Evolutionary conservation across 1,284 basidiomycete genomes (phyloP).

Genomic region (Cryptococcus neoformans): DNA sequence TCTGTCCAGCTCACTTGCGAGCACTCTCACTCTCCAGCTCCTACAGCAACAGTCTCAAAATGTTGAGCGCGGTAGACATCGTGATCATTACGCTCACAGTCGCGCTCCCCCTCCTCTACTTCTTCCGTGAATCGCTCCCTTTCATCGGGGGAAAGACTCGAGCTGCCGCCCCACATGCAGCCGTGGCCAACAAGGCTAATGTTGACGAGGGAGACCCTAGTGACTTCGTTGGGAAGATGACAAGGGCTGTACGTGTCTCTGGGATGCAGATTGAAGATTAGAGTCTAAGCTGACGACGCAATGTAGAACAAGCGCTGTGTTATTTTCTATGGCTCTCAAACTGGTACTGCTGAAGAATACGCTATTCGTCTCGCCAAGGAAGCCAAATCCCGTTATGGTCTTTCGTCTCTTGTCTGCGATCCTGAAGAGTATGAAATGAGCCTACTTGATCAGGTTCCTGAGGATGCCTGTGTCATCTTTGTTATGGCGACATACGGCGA

Average conservation of each 20-base stretch:
- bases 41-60: conserved; percentile 5
- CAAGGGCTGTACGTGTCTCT: conserved; percentile 65
- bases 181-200: conserved; percentile 26
- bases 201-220: conserved; percentile 75
- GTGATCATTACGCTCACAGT: conserved; percentile 39
- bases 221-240: conserved; percentile 88
- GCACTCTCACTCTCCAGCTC: too few relatives aligned
- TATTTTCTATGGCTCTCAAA: conserved; percentile 96
- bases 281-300: too few relatives aligned
- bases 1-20: too few relatives aligned
- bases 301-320: conserved; percentile 85
- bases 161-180: not conserved
- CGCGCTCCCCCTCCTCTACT: conserved; percentile 41
- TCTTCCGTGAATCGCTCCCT: conserved; percentile 44
- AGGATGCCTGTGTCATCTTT: conserved; percentile 70
- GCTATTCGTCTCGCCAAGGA: conserved; percentile 91
- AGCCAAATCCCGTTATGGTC: conserved; percentile 87
- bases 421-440: conserved; percentile 98
- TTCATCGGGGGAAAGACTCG: conserved; percentile 14
- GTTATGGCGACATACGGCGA: conserved; percentile 98
- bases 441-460: conserved; percentile 66
- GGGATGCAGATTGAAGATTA: too few relatives aligned
- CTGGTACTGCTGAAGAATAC: conserved; percentile 94
- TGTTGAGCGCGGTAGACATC: conserved; percentile 43
- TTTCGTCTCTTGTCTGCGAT: conserved; percentile 90